Conservation (phyloP, 2,329 filamentous ascomycete species). For the Aspergillus sp. region DNA sequence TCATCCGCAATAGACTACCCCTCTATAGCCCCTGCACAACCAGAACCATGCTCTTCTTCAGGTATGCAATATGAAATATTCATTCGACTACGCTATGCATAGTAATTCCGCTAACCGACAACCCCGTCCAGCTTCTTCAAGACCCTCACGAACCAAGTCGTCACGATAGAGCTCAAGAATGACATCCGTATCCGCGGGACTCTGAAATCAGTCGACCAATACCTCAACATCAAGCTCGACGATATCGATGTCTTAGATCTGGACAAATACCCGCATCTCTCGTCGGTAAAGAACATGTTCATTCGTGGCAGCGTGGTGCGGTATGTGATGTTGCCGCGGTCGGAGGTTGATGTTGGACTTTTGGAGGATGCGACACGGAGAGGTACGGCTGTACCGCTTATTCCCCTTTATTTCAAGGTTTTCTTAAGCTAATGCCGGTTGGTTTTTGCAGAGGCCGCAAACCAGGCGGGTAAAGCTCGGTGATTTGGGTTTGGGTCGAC, state of each 20-base stretch:
- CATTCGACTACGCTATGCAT: neutral
- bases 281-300: constrained; percentile 91
- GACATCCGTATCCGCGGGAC: constrained; percentile 96
- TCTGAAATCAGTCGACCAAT: constrained; percentile 97
- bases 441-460: constrained; percentile 44
- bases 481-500: constrained; percentile 22
- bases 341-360: constrained; percentile 79
- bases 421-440: constrained; percentile 11
- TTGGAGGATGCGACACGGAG: constrained; percentile 88
- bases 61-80: constrained; percentile 32
- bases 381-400: constrained; percentile 53
- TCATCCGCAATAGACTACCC: constrained; percentile 1
- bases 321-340: constrained; percentile 84
- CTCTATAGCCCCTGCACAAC: constrained; percentile 6
- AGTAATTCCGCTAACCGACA: neutral
- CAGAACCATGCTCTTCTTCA: constrained; percentile 54
- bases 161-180: constrained; percentile 99
- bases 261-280: constrained; percentile 89
- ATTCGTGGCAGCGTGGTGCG: constrained; percentile 90
- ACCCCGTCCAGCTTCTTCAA: constrained; percentile 81
- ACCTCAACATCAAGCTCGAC: constrained; percentile 98
- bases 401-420: neutral
- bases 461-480: constrained; percentile 51
- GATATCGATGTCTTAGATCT: constrained; percentile 92
- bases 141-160: constrained; percentile 93